Evolutionary conservation across 345 rosid species (phyloP).

Genomic region (Lagerstroemia speciosa): DNA sequence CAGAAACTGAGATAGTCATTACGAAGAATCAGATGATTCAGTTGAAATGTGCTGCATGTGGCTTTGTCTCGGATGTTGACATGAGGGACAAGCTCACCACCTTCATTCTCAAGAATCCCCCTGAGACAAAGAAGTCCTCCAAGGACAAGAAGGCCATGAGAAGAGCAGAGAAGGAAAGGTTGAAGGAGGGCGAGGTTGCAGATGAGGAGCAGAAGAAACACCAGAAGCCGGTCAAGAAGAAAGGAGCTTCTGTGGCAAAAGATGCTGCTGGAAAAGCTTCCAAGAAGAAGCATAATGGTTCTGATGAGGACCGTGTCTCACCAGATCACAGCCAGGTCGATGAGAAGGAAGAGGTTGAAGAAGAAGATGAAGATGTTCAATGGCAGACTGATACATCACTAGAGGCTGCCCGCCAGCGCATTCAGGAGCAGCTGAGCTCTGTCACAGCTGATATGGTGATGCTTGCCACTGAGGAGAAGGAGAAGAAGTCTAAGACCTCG

Average conservation of each 20-base stretch:
- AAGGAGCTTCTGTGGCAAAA: slow-evolving; percentile 9
- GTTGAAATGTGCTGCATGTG: slow-evolving; percentile 80
- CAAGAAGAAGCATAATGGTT: slow-evolving; percentile 39
- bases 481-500: slow-evolving; percentile 24
- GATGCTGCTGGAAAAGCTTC: slow-evolving; percentile 29
- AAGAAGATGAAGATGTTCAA: slow-evolving; percentile 51
- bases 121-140: slow-evolving; percentile 46
- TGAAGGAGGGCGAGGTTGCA: slow-evolving; percentile 82
- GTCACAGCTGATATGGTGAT: slow-evolving; percentile 91
- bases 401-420: slow-evolving; percentile 70
- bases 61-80: slow-evolving; percentile 71
- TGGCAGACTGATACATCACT: slow-evolving; percentile 83
- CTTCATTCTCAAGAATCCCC: slow-evolving; percentile 71
- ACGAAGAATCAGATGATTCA: slow-evolving; percentile 64
- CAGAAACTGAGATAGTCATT: slow-evolving; percentile 69
- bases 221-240: slow-evolving; percentile 31
- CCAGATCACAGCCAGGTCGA: slow-evolving; percentile 29
- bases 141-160: slow-evolving; percentile 79
- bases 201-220: slow-evolving; percentile 68
- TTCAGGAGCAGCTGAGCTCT: slow-evolving; percentile 57
- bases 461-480: slow-evolving; percentile 49
- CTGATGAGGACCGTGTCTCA: slow-evolving; percentile 72
- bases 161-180: slow-evolving; percentile 86
- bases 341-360: slow-evolving; percentile 37
- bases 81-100: slow-evolving; percentile 81